phyloP scores from a whole-genome alignment of 2,329 filamentous ascomycete genomes.

The Colletotrichum sansevieriae region DNA sequence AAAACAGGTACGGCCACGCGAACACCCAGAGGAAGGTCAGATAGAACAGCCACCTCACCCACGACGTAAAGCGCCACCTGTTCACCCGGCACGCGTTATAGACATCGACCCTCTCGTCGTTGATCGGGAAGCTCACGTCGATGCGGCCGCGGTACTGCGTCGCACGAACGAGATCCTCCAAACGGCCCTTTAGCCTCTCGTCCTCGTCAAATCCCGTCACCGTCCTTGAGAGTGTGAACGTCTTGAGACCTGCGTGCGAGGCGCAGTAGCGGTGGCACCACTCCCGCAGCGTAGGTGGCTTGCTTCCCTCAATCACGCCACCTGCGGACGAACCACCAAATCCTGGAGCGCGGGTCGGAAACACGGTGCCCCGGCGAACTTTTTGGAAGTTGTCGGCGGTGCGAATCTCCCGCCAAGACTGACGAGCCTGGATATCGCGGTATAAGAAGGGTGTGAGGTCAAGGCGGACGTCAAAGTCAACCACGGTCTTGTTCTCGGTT shows the following conservation, averaged over 20 bases:
- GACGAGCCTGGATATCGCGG: constrained; percentile 55
- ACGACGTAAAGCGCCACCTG: constrained; percentile 72
- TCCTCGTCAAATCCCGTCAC: constrained; percentile 73
- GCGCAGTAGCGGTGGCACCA: constrained; percentile 80
- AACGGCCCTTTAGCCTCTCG: constrained; percentile 59
- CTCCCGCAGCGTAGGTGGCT: constrained; percentile 50
- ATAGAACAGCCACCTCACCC: constrained; percentile 75
- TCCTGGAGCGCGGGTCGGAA: constrained; percentile 64
- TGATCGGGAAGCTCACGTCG: constrained; percentile 69
- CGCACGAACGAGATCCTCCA: constrained; percentile 69
- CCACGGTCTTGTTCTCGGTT: constrained; percentile 59
- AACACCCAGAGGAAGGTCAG: constrained; percentile 77
- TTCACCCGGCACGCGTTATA: constrained; percentile 75
- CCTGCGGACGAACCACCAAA: constrained; percentile 48
- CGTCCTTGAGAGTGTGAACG: constrained; percentile 63
- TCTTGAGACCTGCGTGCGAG: constrained; percentile 68
- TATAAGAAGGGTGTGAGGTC: constrained; percentile 72
- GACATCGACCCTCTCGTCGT: constrained; percentile 69
- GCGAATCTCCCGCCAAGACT: constrained; percentile 59
- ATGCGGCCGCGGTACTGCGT: constrained; percentile 78
- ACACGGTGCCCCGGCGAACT: constrained; percentile 73
- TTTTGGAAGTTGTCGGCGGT: constrained; percentile 71
- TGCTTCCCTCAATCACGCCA: constrained; percentile 15
- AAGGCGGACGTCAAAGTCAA: constrained; percentile 71
- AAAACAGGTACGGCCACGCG: constrained; percentile 77